Evolutionary conservation across 352 stramenopile species (phyloP), one percentile per base, ranked within the genome.

Genomic region (Phytophthora parvispora): DNA sequence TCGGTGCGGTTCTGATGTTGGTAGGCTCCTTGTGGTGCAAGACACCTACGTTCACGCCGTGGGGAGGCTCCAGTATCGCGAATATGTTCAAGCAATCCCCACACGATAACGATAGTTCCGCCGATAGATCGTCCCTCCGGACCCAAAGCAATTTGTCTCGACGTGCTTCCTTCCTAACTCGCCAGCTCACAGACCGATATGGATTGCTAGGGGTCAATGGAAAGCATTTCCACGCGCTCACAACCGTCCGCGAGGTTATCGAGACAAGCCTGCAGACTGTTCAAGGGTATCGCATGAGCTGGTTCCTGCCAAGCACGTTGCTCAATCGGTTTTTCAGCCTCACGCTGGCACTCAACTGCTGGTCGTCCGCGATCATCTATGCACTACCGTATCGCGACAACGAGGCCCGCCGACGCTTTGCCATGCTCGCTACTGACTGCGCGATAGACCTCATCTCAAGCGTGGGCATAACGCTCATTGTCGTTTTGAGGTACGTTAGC

Each of bases 251-350:
- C 12, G 64, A 83, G 47, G 13, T 77, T 0, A 1, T 81, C 6
- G 77, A 79, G 43, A 77, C 60, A 8, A 50, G 34, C 0, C 52
- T 85, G 15, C 77, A 84, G 20, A 71, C 74, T 15, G 56, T 56
- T 2, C 70, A 84, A 53, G 77, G 74, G 6, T 82, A 78, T 48
- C 65, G 61, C 10, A 78, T 82, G 67, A 82, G 71, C n/a, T 59
- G 52, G 28, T 59, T 67, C 38, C 29, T 81, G 12, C 56, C 69
- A 2, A 47, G 66, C 6, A 52, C 36, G 15, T 50, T 67, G 18
- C 40, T 81, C 3, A 78, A 75, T 25, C 67, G 50, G 0, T 67
- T 83, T 15, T 81, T 77, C 54, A 29, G 73, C 8, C 49, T 20
- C n/a, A 36, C 75, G 0, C 31, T 80, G 9, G 50, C 69, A 12